Evolutionary conservation across 2,329 filamentous ascomycete genomes (phyloP).

Genomic region (Cordyceps militaris): DNA sequence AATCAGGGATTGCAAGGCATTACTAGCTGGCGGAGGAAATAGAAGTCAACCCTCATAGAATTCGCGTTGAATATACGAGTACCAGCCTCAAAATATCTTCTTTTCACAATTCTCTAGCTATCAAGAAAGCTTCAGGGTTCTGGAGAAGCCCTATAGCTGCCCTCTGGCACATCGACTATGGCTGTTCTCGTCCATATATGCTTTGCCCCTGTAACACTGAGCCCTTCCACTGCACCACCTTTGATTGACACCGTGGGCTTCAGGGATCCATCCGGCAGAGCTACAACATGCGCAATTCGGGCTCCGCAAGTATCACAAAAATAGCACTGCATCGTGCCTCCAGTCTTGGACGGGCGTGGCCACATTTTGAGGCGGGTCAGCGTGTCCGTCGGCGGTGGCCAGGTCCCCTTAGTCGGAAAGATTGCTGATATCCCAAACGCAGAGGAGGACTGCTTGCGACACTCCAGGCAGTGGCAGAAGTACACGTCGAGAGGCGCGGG

Average conservation of each 20-base stretch:
- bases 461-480: constrained; percentile 41
- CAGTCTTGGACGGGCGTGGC: constrained; percentile 32
- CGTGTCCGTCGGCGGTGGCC: constrained; percentile 31
- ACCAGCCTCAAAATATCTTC: not conserved
- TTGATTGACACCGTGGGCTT: constrained; percentile 36
- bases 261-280: constrained; percentile 30
- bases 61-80: constrained; percentile 8
- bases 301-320: constrained; percentile 37
- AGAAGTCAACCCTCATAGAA: constrained; percentile 6
- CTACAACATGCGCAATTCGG: constrained; percentile 39
- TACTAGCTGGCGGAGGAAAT: not conserved
- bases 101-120: not conserved
- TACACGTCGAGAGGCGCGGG: constrained; percentile 30
- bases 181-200: constrained; percentile 42
- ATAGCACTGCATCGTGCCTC: constrained; percentile 36
- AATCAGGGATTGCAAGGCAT: not conserved
- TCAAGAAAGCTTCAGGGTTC: not conserved
- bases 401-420: constrained; percentile 33
- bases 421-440: constrained; percentile 40
- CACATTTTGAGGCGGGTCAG: constrained; percentile 29
- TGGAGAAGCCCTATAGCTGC: constrained; percentile 20
- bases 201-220: constrained; percentile 31
- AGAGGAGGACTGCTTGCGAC: constrained; percentile 37
- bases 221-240: constrained; percentile 36
- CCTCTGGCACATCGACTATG: constrained; percentile 36